Percentiles rank a stretch among this genome's conserved stretches.
Conservation (phyloP, 2,329 filamentous ascomycete species). For the Verticillium dahliae region DNA sequence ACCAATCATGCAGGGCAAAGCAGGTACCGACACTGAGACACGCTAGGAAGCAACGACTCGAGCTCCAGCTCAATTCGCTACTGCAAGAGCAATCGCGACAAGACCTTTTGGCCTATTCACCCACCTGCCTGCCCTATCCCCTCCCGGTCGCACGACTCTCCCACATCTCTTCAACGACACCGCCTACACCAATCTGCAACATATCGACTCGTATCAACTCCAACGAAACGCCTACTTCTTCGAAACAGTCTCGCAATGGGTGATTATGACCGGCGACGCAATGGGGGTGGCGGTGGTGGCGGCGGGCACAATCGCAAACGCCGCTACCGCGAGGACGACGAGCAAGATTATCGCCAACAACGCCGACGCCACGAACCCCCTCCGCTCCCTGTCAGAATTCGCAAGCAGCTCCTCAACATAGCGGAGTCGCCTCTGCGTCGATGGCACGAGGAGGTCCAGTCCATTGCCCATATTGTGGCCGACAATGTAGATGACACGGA, state of each 20-base stretch:
- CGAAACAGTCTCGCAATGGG: constrained; percentile 36
- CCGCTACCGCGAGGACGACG: constrained; percentile 77
- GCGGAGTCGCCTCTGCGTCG: constrained; percentile 75
- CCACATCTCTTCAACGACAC: constrained; percentile 3
- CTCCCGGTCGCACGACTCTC: not conserved
- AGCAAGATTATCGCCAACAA: constrained; percentile 66
- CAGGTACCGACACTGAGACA: not conserved
- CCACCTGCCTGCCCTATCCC: not conserved
- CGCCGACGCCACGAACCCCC: constrained; percentile 66
- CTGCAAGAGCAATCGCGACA: not conserved
- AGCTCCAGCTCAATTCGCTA: not conserved
- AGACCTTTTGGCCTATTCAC: constrained; percentile 3
- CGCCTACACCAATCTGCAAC: not conserved
- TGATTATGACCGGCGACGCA: constrained; percentile 51
- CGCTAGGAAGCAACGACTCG: not conserved
- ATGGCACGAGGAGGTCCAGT: constrained; percentile 71
- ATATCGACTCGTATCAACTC: not conserved
- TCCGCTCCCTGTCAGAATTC: constrained; percentile 63
- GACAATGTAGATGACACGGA: constrained; percentile 85
- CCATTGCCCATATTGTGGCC: constrained; percentile 68
- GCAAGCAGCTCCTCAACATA: constrained; percentile 71
- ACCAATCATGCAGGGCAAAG: not conserved
- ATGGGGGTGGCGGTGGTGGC: constrained; percentile 34
- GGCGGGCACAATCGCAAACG: constrained; percentile 63
- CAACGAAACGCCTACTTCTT: not conserved